phyloP scores from a whole-genome alignment of 1,139 yeast genomes.

The Arxiozyma telluris region DNA sequence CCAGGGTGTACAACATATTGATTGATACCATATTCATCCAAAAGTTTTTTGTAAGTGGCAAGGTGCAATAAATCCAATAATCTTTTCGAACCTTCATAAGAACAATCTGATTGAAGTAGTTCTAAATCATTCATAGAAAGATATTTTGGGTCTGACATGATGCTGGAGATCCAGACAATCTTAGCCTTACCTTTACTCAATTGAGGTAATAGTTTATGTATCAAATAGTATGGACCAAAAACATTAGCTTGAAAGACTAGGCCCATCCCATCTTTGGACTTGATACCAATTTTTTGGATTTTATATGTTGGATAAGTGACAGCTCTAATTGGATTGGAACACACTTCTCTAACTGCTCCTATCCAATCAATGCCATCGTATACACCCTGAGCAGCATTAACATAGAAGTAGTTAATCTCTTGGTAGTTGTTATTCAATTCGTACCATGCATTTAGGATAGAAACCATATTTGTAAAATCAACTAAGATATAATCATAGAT shows the following conservation, averaged over 20 bases:
- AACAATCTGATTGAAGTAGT: constrained; percentile 49
- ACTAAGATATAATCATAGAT: constrained; percentile 82
- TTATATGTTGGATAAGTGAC: constrained; percentile 82
- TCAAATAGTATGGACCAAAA: constrained; percentile 82
- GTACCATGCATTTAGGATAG: constrained; percentile 63
- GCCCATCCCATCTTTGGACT: constrained; percentile 68
- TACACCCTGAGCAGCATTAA: constrained; percentile 87
- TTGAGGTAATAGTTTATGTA: constrained; percentile 50
- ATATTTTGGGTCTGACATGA: constrained; percentile 65
- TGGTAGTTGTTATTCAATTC: constrained; percentile 57
- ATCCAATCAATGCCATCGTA: constrained; percentile 82
- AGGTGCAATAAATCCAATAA: constrained; percentile 74
- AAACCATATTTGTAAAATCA: constrained; percentile 87
- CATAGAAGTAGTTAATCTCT: constrained; percentile 65
- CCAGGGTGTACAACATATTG: constrained; percentile 92
- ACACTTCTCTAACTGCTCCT: constrained; percentile 59
- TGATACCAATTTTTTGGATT: constrained; percentile 66
- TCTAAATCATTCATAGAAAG: constrained; percentile 70
- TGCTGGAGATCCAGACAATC: constrained; percentile 77
- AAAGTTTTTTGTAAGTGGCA: constrained; percentile 50
- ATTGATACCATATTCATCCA: constrained; percentile 41
- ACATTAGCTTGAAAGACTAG: constrained; percentile 90
- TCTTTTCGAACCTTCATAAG: constrained; percentile 91
- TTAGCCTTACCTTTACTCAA: constrained; percentile 50
- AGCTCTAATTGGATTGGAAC: constrained; percentile 59